Base-by-base conservation (phyloP, 164 flowering plant species). In the Piper betle region DNA sequence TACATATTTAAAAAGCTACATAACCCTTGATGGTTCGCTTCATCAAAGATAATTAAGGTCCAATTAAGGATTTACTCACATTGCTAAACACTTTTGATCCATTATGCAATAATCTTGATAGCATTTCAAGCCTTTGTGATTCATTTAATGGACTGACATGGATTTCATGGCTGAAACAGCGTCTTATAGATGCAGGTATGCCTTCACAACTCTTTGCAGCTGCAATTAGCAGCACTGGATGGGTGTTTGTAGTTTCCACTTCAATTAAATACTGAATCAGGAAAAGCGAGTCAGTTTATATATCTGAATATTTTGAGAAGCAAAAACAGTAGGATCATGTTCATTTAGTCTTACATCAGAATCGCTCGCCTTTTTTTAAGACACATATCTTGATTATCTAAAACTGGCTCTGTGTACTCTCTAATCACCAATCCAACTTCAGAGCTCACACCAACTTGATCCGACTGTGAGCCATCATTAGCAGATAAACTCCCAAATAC, bases 91-190 rank as follows among this genome's bases (percentile, higher is more conserved):
- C 71, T 41, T 81, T 74, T 63, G 84, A 66, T 68, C 79, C 65
- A 64, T 64, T 68, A 61, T 77, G 80, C 63, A 92, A 79, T 6
- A 78, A 79, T 63, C 79, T 85, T 12, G 83, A 71, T 62, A 89
- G 71, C 89, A 92, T 76, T 73, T 81, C 79, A 73, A 66, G 67
- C 70, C 97, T 86, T 66, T 92, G 91, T 65, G 88, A 84, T 75
- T 87, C 97, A 76, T 71, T 81, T 65, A 89, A 69, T 60, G 87
- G 74, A 55, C 82, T 83, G 81, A 93, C 82, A 57, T 75, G 79
- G 64, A 89, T 68, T 76, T 93, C 98, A 75, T 93, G 96, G 72
- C 87, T 92, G 75, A 89, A 92, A 79, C 94, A 89, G 62, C 96
- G 90, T 63, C 97, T 81, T 55, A 92, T 82, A 58, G 81, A 65